phyloP scores from a whole-genome alignment of 192 early-diverging fungal genomes.

The Chytriomyces sp. region DNA sequence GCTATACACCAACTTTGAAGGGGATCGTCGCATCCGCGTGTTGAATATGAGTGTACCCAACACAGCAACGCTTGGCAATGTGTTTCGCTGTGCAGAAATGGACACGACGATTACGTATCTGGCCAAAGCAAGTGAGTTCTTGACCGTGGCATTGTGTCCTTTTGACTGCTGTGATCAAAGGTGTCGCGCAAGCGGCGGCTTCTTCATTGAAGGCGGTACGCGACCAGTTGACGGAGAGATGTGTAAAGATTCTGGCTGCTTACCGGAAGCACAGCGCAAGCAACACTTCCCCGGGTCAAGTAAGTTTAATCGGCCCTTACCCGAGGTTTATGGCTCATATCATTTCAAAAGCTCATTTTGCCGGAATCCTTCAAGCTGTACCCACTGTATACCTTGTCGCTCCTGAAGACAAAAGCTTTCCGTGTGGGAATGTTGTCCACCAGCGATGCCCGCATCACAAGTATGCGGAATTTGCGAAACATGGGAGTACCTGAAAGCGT shows the following conservation, averaged over 20 bases:
- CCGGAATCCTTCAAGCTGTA: constrained; percentile 95
- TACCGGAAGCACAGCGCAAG: constrained; percentile 92
- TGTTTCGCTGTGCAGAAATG: constrained; percentile 90
- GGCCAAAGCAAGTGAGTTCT: constrained; percentile 66
- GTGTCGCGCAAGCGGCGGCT: constrained; percentile 71
- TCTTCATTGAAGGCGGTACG: constrained; percentile 73
- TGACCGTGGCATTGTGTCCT: neutral
- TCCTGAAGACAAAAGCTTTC: constrained; percentile 84
- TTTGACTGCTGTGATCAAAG: constrained; percentile 36
- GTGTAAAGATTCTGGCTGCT: constrained; percentile 83
- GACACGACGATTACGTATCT: constrained; percentile 90
- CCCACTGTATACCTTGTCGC: constrained; percentile 80
- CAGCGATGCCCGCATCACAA: constrained; percentile 78
- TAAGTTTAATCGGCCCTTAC: constrained; percentile 8
- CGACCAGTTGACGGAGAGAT: constrained; percentile 81
- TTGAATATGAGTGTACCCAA: constrained; percentile 82
- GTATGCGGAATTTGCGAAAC: constrained; percentile 78
- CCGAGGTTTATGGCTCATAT: neutral
- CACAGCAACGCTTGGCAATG: constrained; percentile 72
- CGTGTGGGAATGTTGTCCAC: constrained; percentile 72
- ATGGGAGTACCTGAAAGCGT: constrained; percentile 76
- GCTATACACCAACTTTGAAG: constrained; percentile 89
- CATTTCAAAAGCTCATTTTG: constrained; percentile 72
- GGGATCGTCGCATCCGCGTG: constrained; percentile 88
- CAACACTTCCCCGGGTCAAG: constrained; percentile 82